phyloP scores from a whole-genome alignment of 2,329 filamentous ascomycete genomes.

The Chaetomiaceae sp. region DNA sequence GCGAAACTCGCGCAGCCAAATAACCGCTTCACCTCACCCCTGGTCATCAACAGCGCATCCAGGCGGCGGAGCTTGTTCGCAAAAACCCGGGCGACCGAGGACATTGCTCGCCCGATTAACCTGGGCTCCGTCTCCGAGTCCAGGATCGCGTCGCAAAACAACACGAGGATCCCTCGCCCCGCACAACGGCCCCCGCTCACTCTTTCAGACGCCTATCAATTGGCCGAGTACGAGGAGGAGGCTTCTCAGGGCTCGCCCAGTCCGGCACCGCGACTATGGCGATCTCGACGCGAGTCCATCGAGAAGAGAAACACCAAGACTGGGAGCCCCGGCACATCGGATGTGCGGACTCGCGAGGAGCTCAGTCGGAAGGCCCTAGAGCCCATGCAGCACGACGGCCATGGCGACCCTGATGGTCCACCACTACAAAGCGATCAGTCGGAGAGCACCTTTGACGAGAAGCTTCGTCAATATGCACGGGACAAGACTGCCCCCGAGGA shows the following conservation, averaged over 20 bases:
- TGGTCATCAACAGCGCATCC: conserved; percentile 38
- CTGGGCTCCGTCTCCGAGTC: conserved; percentile 23
- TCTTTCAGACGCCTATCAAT: conserved; percentile 39
- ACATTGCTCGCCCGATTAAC: conserved; percentile 24
- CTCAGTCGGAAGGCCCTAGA: background rate
- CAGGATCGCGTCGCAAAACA: conserved; percentile 17
- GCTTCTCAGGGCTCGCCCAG: conserved; percentile 45
- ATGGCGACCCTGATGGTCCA: conserved; percentile 13
- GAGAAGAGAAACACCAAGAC: conserved; percentile 24
- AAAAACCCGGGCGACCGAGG: conserved; percentile 23
- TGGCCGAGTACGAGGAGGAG: conserved; percentile 32
- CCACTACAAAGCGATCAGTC: conserved; percentile 24
- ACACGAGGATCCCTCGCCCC: conserved; percentile 30
- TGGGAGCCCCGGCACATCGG: background rate
- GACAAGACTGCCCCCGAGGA: conserved; percentile 26
- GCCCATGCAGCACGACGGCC: conserved; percentile 15
- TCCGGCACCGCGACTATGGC: conserved; percentile 45
- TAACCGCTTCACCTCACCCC: conserved; percentile 26
- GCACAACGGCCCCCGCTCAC: conserved; percentile 30
- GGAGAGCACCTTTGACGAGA: conserved; percentile 31
- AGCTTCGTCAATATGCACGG: conserved; percentile 28
- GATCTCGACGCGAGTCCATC: conserved; percentile 31
- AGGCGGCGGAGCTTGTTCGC: conserved; percentile 38
- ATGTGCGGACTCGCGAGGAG: conserved; percentile 2
- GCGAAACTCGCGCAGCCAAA: conserved; percentile 23